These are phyloP conservation scores for Tylopilus cervinicoccineus DNA, from an alignment of 768 basidiomycete species.

Conservation along the genomic window DNA sequence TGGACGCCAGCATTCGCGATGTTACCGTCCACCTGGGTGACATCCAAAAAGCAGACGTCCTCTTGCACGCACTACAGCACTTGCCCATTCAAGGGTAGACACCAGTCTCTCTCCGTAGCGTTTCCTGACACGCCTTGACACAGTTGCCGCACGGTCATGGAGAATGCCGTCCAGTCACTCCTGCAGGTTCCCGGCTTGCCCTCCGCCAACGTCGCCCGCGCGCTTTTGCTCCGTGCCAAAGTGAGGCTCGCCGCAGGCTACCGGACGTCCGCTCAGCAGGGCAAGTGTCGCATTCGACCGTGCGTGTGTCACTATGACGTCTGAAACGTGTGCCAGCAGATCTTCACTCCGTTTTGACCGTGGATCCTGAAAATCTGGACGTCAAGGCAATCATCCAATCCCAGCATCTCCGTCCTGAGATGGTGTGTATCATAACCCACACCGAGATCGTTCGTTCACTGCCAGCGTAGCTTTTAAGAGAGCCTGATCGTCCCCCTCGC, in stretches of 20 bases:
- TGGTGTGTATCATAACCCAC: slow-evolving; percentile 36
- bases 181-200: slow-evolving; percentile 53
- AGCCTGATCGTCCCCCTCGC: slow-evolving; percentile 44
- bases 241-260: slow-evolving; percentile 58
- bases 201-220: slow-evolving; percentile 50
- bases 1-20: slow-evolving; percentile 74
- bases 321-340: slow-evolving; percentile 38
- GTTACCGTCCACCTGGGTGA: slow-evolving; percentile 54
- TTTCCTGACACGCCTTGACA: slow-evolving; percentile 4
- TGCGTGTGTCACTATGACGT: neutral
- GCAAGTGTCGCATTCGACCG: slow-evolving; percentile 26
- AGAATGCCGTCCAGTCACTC: slow-evolving; percentile 73
- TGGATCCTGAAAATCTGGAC: slow-evolving; percentile 68
- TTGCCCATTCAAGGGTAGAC: slow-evolving; percentile 64
- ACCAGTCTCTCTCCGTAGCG: slow-evolving; percentile 1
- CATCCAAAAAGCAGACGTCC: slow-evolving; percentile 64
- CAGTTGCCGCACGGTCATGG: slow-evolving; percentile 57
- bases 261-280: slow-evolving; percentile 62
- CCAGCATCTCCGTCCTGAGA: slow-evolving; percentile 49
- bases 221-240: slow-evolving; percentile 64
- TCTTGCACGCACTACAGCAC: slow-evolving; percentile 80
- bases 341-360: slow-evolving; percentile 57
- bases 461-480: slow-evolving; percentile 24
- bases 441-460: neutral
- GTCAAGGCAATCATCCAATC: slow-evolving; percentile 57